phyloP scores from a whole-genome alignment of 2,329 filamentous ascomycete species.

The Aspergillus sp. region DNA sequence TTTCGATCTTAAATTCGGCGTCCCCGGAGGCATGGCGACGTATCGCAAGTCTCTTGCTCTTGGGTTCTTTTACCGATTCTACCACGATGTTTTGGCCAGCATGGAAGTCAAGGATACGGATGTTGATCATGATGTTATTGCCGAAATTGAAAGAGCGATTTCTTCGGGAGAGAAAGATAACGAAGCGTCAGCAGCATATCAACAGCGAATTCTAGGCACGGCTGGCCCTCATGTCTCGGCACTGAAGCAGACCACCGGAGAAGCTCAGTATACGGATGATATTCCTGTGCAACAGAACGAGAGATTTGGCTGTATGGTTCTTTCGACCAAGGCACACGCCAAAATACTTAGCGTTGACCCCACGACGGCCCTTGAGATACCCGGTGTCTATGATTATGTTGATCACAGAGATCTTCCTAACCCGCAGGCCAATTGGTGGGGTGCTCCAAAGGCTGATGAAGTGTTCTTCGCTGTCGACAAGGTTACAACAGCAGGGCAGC shows the following conservation, averaged over 20 bases:
- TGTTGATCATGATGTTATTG: slow-evolving; percentile 71
- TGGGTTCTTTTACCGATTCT: slow-evolving; percentile 96
- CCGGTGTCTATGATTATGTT: slow-evolving; percentile 80
- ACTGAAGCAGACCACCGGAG: slow-evolving; percentile 87
- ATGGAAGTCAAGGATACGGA: slow-evolving; percentile 50
- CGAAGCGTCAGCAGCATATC: slow-evolving; percentile 71
- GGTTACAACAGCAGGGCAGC: slow-evolving; percentile 84
- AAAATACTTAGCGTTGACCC: slow-evolving; percentile 78
- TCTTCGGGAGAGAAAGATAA: slow-evolving; percentile 79
- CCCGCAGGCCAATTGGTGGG: slow-evolving; percentile 84
- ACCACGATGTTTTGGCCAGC: slow-evolving; percentile 76
- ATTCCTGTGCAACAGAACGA: slow-evolving; percentile 86
- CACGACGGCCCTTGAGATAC: slow-evolving; percentile 73
- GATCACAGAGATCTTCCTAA: slow-evolving; percentile 80
- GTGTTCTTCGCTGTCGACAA: slow-evolving; percentile 89
- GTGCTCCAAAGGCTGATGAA: slow-evolving; percentile 80
- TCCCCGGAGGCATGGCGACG: slow-evolving; percentile 96
- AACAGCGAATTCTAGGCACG: slow-evolving; percentile 79
- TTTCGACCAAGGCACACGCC: slow-evolving; percentile 86
- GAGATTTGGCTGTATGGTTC: slow-evolving; percentile 80
- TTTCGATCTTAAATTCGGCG: slow-evolving; percentile 84
- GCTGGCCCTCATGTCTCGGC: slow-evolving; percentile 86
- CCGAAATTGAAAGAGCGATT: slow-evolving; percentile 81
- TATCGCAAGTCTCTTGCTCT: slow-evolving; percentile 89
- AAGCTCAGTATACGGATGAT: slow-evolving; percentile 95